Percentiles rank a stretch among this genome's conserved stretches.
Conservation (phyloP, 805 yeast genomes). For the Soucietia sequanensis region DNA sequence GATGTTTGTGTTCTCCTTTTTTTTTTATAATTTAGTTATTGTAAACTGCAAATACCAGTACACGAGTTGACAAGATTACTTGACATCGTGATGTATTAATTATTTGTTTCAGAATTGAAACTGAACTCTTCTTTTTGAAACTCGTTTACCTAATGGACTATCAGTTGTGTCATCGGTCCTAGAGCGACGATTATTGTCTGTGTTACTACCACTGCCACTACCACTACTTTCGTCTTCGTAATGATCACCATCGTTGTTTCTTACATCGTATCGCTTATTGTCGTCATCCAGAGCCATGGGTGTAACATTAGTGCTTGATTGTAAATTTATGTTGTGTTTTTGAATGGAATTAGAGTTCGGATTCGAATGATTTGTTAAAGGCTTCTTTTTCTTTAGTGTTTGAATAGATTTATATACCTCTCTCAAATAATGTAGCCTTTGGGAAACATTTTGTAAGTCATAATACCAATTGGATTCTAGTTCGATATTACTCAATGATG, state of each 20-base stretch:
- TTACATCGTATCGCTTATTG: too few relatives aligned
- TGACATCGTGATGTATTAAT: too few relatives aligned
- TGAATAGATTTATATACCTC: constrained; percentile 27
- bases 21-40: too few relatives aligned
- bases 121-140: neutral
- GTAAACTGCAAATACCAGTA: too few relatives aligned
- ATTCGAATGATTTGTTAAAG: neutral
- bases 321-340: constrained; percentile 1
- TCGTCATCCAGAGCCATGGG: constrained; percentile 3
- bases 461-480: constrained; percentile 23
- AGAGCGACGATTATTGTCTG: constrained; percentile 1
- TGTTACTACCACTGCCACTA: neutral
- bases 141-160: neutral
- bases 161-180: neutral
- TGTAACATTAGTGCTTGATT: neutral
- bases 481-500: neutral
- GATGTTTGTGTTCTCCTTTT: too few relatives aligned
- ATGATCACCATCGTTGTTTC: too few relatives aligned
- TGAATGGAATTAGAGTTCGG: too few relatives aligned
- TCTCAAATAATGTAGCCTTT: constrained; percentile 25
- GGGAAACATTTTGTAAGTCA: constrained; percentile 21
- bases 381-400: constrained; percentile 15
- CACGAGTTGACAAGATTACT: too few relatives aligned
- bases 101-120: too few relatives aligned
- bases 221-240: too few relatives aligned